Base-by-base conservation (phyloP, 2,329 filamentous ascomycete species). In the Penicillium sp. region DNA sequence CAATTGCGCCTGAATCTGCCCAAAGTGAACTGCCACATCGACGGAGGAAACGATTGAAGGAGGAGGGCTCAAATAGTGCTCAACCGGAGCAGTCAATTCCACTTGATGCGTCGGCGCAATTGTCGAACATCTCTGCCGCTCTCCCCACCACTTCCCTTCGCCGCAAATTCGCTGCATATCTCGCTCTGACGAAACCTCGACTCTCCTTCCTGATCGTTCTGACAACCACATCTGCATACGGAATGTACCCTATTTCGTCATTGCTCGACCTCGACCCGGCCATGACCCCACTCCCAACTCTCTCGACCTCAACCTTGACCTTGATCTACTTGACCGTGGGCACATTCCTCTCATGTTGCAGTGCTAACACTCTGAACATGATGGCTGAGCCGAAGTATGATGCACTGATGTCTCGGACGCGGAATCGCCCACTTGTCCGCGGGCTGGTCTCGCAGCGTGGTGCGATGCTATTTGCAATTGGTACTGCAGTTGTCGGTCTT, bases 331-430 rank as follows among this genome's bases (percentile, higher is more conserved):
- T 99, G 49, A 96, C 93, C 0, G 85, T 85, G 4, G 93, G 94
- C 56, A 97, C 94, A 0, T 86, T 92, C 4, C 82, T 97, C 20
- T 94, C 90, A 72, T 89, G 86, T n/a, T 91, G 92, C 42, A 90
- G 89, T 56, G 94, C 94, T 42, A 99, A 99, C 72, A 85, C 94
- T 1, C 81, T 97, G 62, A 99, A 99, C 75, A 99, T 99, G 94
- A 85, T 97, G 55, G 92, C 97, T 75, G 94, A 99, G 75, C 89
- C 87, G 9, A 82, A 87, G 56, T 92, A 92, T 69, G 94, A 99
- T 73, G 90, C 92, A 44, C 86, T 89, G 67, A 99, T 99, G 94
- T 87, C 84, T 33, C 86, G 94, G n/a, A 99, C 94, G 2, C 84
- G 90, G 26, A 97, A 97, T 65, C 79, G 94, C 4, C 94, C 94